Evolutionary conservation across 2,329 filamentous ascomycete genomes (phyloP).

Genomic region (Fusarium praegraminearum): DNA sequence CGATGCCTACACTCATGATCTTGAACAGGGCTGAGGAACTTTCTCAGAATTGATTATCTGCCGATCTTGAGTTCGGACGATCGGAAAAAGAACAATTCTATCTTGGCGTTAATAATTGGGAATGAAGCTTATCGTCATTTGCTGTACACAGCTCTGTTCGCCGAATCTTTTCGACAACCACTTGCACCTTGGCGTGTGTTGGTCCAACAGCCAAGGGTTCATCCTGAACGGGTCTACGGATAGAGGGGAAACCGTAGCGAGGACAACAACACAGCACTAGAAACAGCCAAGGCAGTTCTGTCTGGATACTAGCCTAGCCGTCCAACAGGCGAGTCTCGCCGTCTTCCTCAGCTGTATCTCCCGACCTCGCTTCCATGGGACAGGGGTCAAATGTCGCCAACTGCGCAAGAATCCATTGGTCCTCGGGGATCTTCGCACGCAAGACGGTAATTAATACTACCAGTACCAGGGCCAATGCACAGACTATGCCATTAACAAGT

Average conservation of each 20-base stretch:
- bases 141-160: not conserved
- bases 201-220: not conserved
- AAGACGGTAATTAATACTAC: not conserved
- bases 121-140: not conserved
- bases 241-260: not conserved
- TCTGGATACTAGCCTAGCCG: not conserved
- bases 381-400: not conserved
- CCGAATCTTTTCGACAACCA: not conserved
- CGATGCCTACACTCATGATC: not conserved
- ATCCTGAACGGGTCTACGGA: not conserved
- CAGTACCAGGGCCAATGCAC: not conserved
- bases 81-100: not conserved
- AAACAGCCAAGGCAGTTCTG: not conserved
- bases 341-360: not conserved
- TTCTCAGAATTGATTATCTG: not conserved
- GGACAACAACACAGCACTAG: not conserved
- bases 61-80: conserved; percentile 4
- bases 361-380: not conserved
- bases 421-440: not conserved
- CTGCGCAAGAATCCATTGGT: not conserved
- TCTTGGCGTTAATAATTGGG: not conserved
- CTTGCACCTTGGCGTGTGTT: too few species aligned
- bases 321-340: not conserved
- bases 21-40: not conserved
- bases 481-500: not conserved